Evolutionary conservation across 768 basidiomycete genomes (phyloP).

Genomic region (Mycena belliarum): DNA sequence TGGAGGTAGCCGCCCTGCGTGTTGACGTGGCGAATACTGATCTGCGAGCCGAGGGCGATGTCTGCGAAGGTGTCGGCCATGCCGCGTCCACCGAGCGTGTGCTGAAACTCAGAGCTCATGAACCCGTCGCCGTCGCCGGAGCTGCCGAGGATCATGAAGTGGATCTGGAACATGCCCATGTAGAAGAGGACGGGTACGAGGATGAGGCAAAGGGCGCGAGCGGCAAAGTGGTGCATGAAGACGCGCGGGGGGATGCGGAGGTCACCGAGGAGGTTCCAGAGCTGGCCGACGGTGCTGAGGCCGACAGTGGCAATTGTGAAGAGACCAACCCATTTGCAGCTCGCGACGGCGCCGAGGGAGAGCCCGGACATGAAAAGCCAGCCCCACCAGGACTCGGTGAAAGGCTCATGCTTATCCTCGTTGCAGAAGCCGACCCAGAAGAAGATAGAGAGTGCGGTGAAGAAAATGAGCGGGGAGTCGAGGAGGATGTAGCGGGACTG

Average conservation of each 20-base stretch:
- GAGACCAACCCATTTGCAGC: constrained; percentile 97
- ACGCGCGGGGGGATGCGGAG: constrained; percentile 70
- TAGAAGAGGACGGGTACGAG: constrained; percentile 84
- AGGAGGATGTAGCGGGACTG: constrained; percentile 97
- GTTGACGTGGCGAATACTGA: constrained; percentile 88
- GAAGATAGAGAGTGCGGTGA: constrained; percentile 88
- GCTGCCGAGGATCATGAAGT: constrained; percentile 85
- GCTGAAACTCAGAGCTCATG: constrained; percentile 99
- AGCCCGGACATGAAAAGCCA: constrained; percentile 89
- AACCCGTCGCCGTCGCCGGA: constrained; percentile 98
- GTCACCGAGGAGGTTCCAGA: constrained; percentile 92
- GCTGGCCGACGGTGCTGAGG: constrained; percentile 75
- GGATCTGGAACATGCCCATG: constrained; percentile 95
- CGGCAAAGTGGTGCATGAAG: constrained; percentile 84
- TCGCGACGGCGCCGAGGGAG: constrained; percentile 87
- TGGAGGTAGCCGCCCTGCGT: constrained; percentile 99
- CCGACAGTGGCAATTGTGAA: constrained; percentile 98
- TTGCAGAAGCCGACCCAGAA: constrained; percentile 90
- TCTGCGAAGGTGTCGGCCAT: constrained; percentile 97
- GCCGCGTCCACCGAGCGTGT: constrained; percentile 83
- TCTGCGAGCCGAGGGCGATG: constrained; percentile 78
- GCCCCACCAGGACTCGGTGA: constrained; percentile 88
- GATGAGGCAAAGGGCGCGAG: constrained; percentile 89
- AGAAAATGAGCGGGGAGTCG: constrained; percentile 98
- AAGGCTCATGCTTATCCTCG: constrained; percentile 83